Percentiles rank a stretch among this genome's conserved stretches.
Evolutionary conservation across 2,329 filamentous ascomycete species (phyloP).

Genomic region (Hypoxylon sp.): DNA sequence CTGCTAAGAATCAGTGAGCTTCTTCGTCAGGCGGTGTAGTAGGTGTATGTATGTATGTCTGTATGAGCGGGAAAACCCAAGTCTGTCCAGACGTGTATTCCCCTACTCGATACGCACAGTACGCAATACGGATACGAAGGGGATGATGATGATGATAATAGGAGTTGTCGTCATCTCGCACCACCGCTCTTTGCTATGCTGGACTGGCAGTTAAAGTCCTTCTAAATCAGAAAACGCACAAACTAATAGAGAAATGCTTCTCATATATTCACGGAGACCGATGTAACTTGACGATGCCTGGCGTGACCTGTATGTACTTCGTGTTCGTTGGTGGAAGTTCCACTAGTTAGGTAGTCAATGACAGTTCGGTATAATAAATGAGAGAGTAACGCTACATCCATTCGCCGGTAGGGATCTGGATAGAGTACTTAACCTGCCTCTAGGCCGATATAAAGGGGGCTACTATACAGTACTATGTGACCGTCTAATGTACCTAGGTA

Average conservation of each 20-base stretch:
- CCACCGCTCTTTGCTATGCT: constrained; percentile 32
- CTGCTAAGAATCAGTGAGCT: constrained; percentile 26
- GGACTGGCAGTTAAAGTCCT: constrained; percentile 16
- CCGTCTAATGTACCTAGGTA: too few species aligned
- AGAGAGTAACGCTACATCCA: background rate
- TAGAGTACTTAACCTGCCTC: background rate
- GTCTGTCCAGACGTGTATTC: constrained; percentile 1
- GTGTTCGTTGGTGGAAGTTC: background rate
- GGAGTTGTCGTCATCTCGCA: constrained; percentile 5
- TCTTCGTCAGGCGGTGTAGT: constrained; percentile 3
- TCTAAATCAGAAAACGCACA: constrained; percentile 26
- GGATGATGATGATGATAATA: constrained; percentile 13
- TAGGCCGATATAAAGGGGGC: background rate
- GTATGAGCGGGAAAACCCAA: constrained; percentile 8
- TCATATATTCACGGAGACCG: background rate
- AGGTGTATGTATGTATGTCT: constrained; percentile 3
- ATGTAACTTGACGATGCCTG: background rate
- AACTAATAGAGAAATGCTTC: constrained; percentile 40
- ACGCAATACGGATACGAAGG: constrained; percentile 10
- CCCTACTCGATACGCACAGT: background rate
- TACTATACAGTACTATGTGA: background rate
- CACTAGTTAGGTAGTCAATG: background rate
- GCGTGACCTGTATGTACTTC: background rate
- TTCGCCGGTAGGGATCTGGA: too few species aligned
- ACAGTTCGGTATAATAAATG: background rate